Evolutionary conservation across 441 rosid species (phyloP).

Genomic region (Manihot esculenta): DNA sequence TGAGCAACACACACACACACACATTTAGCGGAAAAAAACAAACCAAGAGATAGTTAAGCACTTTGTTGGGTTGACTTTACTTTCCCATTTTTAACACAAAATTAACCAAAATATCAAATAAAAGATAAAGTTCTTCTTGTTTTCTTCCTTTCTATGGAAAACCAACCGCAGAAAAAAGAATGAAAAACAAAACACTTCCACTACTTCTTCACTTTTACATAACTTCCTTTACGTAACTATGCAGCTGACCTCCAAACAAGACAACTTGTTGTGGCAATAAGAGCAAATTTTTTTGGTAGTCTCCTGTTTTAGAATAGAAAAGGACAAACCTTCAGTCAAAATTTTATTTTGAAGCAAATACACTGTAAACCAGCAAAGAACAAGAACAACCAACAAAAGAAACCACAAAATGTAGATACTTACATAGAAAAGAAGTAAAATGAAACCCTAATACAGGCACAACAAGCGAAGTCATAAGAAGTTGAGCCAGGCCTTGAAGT

Average conservation of each 20-base stretch:
- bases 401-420: slow-evolving; percentile 14
- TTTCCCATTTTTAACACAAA: not conserved
- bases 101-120: not conserved
- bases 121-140: not conserved
- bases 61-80: not conserved
- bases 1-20: not conserved
- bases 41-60: too few species aligned
- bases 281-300: not conserved
- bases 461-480: slow-evolving; percentile 1
- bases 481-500: not conserved
- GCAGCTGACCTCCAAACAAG: not conserved
- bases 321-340: not conserved
- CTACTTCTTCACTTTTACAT: not conserved
- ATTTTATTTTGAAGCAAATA: slow-evolving; percentile 5
- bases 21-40: slow-evolving; percentile 1
- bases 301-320: not conserved
- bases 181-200: not conserved
- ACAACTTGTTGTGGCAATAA: not conserved
- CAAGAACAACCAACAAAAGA: not conserved
- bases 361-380: slow-evolving; percentile 7
- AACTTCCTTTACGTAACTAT: not conserved
- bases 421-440: slow-evolving; percentile 14
- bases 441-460: slow-evolving; percentile 28
- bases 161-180: not conserved
- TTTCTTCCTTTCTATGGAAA: not conserved